Base-by-base conservation (phyloP, 768 basidiomycete genomes). In the Tylopilus sp. region DNA sequence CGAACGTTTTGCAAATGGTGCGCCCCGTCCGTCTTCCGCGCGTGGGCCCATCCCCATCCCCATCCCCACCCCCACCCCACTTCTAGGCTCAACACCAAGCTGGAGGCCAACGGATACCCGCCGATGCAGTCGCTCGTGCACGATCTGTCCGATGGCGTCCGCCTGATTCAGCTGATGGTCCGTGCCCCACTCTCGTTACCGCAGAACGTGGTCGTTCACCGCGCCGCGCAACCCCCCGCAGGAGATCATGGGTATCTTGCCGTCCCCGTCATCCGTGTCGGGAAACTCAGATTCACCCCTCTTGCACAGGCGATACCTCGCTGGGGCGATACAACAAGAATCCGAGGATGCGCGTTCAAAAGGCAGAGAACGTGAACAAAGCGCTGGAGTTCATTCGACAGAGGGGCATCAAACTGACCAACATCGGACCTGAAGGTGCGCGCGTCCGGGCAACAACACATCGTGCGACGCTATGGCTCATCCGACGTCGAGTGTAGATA, bases 311-410 rank as follows among this genome's bases (percentile, higher is more conserved):
- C 48, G 91, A 94, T 66, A 84, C 82, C 2, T 90, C 90, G n/a
- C 79, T 98, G 6, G 95, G 95, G n/a, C 75, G 91, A 60, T 98
- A 95, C 68, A 97, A 95, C 73, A 88, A 79, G 66, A 82, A 79
- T 50, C 95, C 97, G 0, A 77, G 85, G 31, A 94, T 98, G 77
- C 82, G 95, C 28, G 86, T 98, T 2, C 97, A 99, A 70, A 97
- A 95, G 64, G 94, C 93, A 3, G 97, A 99, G 78, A 99, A 99
- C 70, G 95, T 95, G 44, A 95, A 91, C 71, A 93, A 92, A 69
- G 97, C 97, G 0, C 72, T 99, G 41, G 90, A 95, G 58, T 98
- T 97, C 70, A 98, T 99, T 69, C 87, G 86, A 28, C 91, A 90
- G 15, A 75, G 94, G 60, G 93, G 94, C 11, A 91, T 98, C 49